These are phyloP conservation scores for Geotrichum aggregatum DNA, from an alignment of 1,139 yeast genomes.

Conservation along the genomic window DNA sequence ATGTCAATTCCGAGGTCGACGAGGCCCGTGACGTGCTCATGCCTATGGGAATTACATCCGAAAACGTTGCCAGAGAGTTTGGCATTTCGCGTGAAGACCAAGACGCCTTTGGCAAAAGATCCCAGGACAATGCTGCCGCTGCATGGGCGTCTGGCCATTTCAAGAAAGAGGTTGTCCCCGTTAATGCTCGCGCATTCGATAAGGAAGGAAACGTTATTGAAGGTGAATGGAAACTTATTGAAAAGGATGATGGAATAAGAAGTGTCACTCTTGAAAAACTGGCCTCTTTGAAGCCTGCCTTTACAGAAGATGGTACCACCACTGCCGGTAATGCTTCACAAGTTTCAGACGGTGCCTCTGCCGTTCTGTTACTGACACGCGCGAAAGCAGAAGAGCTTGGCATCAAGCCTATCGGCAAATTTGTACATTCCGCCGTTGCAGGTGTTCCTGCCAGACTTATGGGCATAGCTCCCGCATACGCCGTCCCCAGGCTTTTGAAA, in stretches of 20 bases:
- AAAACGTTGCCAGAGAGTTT: conserved; percentile 38
- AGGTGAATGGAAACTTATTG: conserved; percentile 30
- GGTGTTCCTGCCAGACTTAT: conserved; percentile 42
- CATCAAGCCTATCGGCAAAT: conserved; percentile 43
- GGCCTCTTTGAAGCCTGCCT: conserved; percentile 39
- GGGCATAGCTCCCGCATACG: conserved; percentile 46
- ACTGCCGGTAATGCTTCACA: conserved; percentile 47
- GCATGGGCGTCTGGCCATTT: conserved; percentile 43
- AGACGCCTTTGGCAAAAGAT: conserved; percentile 41
- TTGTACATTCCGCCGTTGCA: conserved; percentile 41
- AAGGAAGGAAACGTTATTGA: conserved; percentile 25
- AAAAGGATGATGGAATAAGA: conserved; percentile 41
- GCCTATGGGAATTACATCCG: conserved; percentile 44
- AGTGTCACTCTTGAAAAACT: conserved; percentile 38
- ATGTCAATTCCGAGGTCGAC: conserved; percentile 27
- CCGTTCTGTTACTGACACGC: conserved; percentile 42
- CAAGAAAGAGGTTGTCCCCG: conserved; percentile 41
- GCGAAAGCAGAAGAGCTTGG: conserved; percentile 41
- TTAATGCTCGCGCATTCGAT: conserved; percentile 35
- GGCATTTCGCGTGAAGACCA: conserved; percentile 37
- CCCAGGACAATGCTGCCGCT: conserved; percentile 41
- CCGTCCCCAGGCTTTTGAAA: conserved; percentile 40
- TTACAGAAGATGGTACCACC: conserved; percentile 41
- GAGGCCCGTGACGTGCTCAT: conserved; percentile 40
- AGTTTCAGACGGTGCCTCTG: conserved; percentile 46